Conservation (phyloP, 345 rosid species). For the Pseudoturritis turrita region DNA sequence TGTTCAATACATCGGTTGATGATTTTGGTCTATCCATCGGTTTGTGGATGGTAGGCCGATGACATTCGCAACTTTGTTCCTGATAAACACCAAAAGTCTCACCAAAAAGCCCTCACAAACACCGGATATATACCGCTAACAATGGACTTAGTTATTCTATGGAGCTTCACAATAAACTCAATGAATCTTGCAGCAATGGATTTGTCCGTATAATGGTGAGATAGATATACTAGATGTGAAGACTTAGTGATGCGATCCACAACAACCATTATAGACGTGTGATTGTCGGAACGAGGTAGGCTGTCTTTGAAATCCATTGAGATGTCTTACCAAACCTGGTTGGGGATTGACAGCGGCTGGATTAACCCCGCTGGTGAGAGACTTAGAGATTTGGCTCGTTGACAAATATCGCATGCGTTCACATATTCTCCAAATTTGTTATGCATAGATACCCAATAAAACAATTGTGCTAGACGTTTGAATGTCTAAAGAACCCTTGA, state of each 20-base stretch:
- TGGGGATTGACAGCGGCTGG: background rate
- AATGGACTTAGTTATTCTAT: background rate
- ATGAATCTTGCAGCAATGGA: background rate
- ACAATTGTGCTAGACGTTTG: background rate
- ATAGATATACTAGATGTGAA: background rate
- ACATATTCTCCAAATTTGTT: background rate
- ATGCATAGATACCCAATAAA: background rate
- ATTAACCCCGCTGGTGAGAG: background rate
- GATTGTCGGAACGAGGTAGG: fast-evolving
- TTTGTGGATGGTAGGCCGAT: background rate
- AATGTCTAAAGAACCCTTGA: background rate
- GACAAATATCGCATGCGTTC: background rate
- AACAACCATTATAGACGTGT: background rate
- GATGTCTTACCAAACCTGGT: background rate
- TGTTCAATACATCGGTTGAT: too few species aligned
- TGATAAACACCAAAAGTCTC: background rate
- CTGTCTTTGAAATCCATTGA: background rate
- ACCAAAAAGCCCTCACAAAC: background rate
- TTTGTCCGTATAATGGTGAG: background rate
- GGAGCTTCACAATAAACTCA: background rate
- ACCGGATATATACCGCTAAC: background rate
- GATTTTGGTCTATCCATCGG: too few species aligned
- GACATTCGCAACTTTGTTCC: background rate
- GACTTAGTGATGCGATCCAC: background rate
- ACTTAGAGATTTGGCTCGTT: background rate